Percentiles rank a stretch among this genome's conserved stretches.
Evolutionary conservation across 352 stramenopile genomes (phyloP).

Genomic region (Globisporangium cystogenes): DNA sequence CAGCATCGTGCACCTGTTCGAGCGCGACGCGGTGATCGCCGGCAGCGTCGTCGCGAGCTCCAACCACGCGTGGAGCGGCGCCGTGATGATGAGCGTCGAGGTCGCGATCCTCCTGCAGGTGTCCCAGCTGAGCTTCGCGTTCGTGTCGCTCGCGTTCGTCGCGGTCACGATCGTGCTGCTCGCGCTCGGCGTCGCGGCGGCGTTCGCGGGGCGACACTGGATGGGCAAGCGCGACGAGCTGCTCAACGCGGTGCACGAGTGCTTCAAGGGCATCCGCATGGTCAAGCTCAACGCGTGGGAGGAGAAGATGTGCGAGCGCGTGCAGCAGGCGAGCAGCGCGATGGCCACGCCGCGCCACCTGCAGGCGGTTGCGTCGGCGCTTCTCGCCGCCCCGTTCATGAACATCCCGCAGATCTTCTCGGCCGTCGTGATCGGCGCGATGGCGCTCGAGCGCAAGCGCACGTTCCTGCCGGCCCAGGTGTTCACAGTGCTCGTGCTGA

Average conservation of each 20-base stretch:
- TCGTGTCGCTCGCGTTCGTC: conserved; percentile 16
- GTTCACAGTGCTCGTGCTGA: conserved; percentile 27
- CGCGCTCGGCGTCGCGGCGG: conserved; percentile 19
- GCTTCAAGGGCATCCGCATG: conserved; percentile 50
- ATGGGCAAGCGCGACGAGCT: conserved; percentile 2
- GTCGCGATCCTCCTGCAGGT: conserved; percentile 33
- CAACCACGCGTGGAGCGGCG: conserved; percentile 24
- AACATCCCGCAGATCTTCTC: conserved; percentile 28
- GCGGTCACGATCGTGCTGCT: conserved; percentile 14
- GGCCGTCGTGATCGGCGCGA: conserved; percentile 32
- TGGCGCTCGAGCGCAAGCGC: conserved; percentile 19
- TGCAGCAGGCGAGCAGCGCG: conserved; percentile 38
- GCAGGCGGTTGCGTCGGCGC: neutral
- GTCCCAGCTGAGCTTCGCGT: conserved; percentile 22
- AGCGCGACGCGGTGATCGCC: conserved; percentile 21
- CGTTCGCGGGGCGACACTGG: neutral
- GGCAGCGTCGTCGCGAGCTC: conserved; percentile 13
- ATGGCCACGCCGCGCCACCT: conserved; percentile 23
- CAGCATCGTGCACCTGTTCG: conserved; percentile 28
- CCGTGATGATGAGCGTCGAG: conserved; percentile 26
- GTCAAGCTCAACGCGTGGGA: conserved; percentile 90
- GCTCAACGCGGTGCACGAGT: conserved; percentile 38
- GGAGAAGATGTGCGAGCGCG: conserved; percentile 51
- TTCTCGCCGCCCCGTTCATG: neutral
- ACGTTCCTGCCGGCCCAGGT: conserved; percentile 25